A percentile compares a stretch with the other conserved stretches of the same genome.
These are phyloP conservation scores for Ophiostoma sp. DNA, from an alignment of 2,329 filamentous ascomycete genomes.

Conservation along the genomic window DNA sequence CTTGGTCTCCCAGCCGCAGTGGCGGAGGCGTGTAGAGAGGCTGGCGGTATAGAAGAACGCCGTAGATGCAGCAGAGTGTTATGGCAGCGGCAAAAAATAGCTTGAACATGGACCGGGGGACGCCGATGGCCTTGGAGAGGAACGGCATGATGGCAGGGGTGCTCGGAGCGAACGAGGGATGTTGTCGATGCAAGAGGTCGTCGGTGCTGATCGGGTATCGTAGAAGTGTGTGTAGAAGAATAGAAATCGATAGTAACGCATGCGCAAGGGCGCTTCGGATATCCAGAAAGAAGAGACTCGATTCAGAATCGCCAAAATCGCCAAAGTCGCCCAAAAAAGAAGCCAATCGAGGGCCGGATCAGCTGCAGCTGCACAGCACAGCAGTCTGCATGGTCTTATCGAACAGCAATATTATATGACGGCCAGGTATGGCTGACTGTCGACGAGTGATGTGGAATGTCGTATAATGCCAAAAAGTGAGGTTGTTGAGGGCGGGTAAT, in stretches of 20 bases:
- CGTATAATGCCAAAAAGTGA: not conserved
- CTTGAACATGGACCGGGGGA: slow-evolving; percentile 10
- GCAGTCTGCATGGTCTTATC: not conserved
- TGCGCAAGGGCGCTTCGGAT: not conserved
- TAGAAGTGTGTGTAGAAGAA: not conserved
- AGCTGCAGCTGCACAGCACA: not conserved
- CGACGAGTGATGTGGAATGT: not conserved
- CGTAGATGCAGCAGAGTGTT: slow-evolving; percentile 4
- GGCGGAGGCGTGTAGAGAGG: slow-evolving; percentile 2
- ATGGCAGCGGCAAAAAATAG: slow-evolving; percentile 1
- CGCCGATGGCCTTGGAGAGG: not conserved
- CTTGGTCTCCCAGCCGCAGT: slow-evolving; percentile 8
- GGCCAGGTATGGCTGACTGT: not conserved
- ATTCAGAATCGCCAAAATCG: not conserved
- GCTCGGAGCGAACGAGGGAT: not conserved
- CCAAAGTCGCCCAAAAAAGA: not conserved
- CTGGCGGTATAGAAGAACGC: not conserved
- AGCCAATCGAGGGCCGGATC: not conserved
- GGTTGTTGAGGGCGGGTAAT: not conserved
- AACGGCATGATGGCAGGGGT: slow-evolving; percentile 1
- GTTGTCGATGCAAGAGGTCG: not conserved
- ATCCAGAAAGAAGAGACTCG: not conserved
- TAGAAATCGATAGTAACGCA: not conserved
- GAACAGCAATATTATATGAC: not conserved
- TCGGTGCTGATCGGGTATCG: not conserved